Evolutionary conservation across 495 filamentous ascomycete genomes (phyloP).

Genomic region (Penicillium steckii): DNA sequence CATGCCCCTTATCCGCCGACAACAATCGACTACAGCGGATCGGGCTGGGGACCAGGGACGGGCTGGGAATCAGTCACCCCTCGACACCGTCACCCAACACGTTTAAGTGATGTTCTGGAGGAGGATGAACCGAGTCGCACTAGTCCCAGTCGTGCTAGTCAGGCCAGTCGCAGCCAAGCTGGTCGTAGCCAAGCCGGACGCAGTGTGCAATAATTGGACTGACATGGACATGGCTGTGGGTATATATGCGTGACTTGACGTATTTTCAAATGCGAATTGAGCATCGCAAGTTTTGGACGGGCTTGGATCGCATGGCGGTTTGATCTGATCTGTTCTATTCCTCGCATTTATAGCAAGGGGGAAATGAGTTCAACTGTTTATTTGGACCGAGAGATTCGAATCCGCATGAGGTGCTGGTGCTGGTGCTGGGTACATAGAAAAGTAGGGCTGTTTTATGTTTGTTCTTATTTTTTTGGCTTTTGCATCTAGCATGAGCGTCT

Average conservation of each 20-base stretch:
- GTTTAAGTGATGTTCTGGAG: conserved; percentile 92
- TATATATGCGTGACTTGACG: neutral
- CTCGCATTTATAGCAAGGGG: no score
- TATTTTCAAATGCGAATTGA: no score
- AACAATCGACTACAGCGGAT: conserved; percentile 54
- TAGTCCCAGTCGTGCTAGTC: conserved; percentile 55
- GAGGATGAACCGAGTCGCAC: conserved; percentile 60
- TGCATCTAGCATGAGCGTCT: conserved; percentile 11
- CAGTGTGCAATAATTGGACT: conserved; percentile 29
- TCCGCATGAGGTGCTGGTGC: neutral
- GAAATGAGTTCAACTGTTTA: no score
- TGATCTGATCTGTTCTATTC: neutral
- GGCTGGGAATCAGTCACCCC: conserved; percentile 76
- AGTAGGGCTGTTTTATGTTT: conserved; percentile 6
- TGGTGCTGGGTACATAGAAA: conserved; percentile 16
- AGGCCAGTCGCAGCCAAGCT: conserved; percentile 42
- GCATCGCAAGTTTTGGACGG: neutral
- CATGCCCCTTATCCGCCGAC: conserved; percentile 31
- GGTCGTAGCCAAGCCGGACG: conserved; percentile 43
- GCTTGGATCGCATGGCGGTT: neutral
- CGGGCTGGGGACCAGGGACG: conserved; percentile 60
- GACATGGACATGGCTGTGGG: neutral
- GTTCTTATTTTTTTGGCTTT: neutral
- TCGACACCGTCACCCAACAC: conserved; percentile 92
- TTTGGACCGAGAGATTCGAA: no score